Base-by-base conservation (phyloP, 1,284 basidiomycete species). In the Taiwanofungus camphoratus region DNA sequence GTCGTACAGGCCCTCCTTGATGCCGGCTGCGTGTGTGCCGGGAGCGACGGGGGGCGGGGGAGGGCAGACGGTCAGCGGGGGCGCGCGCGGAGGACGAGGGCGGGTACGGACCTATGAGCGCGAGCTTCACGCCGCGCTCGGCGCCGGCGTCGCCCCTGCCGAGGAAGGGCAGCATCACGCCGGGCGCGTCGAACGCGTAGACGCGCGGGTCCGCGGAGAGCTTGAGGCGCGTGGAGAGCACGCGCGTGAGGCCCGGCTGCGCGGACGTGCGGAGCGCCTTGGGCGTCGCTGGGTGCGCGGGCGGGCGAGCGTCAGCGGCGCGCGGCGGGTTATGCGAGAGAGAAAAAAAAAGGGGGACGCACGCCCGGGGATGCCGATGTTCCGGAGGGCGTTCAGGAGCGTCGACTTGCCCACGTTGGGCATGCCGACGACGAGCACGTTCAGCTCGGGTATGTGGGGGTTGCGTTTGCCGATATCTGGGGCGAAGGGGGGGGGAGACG, bases 341-440 rank as follows among this genome's bases (percentile, higher is more conserved):
- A 3, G 26, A 13, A 33, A 8, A 16, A 33, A 29, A 6, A 22
- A 33, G 30, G 20, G 20, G 32, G 13, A 57, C 63, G 54, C 61
- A 92, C 92, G 87, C 59, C 91, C 92, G 48, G 79, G 73, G 23
- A 95, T 87, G 3, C 94, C 95, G 49, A 85, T 84, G 55, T 84
- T 82, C 32, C 96, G 77, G n/a, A 99, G 72, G 0, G 89, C 82
- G 60, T 99, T 99, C 12, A 99, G 69, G 39, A 99, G 66, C 3
- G 91, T 93, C 21, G 92, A 96, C 68, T 99, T 99, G 37, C 96
- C 96, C 32, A 98, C 93, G 61, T 99, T 99, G 4, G 95, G 95
- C 95, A 99, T 99, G 19, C 95, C 95, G 41, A 94, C 82, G 19
- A 96, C 90, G 4, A 96, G 74, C 6, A 97, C 81, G 57, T 92